These are phyloP conservation scores for Fusarium coffeatum DNA, from an alignment of 2,329 filamentous ascomycete genomes.

Conservation along the genomic window DNA sequence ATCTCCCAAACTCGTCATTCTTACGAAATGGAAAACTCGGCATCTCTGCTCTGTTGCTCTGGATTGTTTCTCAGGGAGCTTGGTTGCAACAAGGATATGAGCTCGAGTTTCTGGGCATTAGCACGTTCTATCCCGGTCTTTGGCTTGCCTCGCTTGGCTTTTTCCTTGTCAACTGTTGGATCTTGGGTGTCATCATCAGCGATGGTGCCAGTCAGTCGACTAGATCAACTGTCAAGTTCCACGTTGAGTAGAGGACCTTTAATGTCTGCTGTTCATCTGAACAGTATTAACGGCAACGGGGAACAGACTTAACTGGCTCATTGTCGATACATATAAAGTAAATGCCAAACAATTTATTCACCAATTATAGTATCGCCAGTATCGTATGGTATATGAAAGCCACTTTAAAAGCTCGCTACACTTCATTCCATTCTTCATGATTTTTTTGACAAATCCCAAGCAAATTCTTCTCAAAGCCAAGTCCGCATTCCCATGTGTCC, in stretches of 20 bases:
- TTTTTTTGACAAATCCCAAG: conserved; percentile 31
- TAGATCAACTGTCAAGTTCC: conserved; percentile 31
- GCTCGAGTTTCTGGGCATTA: conserved; percentile 82
- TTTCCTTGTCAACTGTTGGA: conserved; percentile 88
- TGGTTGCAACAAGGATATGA: conserved; percentile 82
- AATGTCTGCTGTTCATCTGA: not conserved
- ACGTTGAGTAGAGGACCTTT: conserved; percentile 33
- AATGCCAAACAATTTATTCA: conserved; percentile 20
- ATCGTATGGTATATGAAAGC: conserved; percentile 42
- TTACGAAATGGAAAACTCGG: conserved; percentile 71
- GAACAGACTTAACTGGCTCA: not conserved
- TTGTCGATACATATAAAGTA: not conserved
- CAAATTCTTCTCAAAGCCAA: conserved; percentile 34
- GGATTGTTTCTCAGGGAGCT: conserved; percentile 79
- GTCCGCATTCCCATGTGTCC: conserved; percentile 34
- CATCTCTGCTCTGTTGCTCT: conserved; percentile 72
- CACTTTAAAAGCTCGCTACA: conserved; percentile 14
- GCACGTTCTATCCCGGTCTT: conserved; percentile 86
- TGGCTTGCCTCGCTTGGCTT: conserved; percentile 82
- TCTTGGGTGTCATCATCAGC: conserved; percentile 80
- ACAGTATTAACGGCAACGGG: not conserved
- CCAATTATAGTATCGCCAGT: conserved; percentile 29
- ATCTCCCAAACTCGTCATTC: conserved; percentile 83
- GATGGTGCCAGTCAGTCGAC: conserved; percentile 62
- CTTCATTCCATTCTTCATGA: conserved; percentile 21